Evolutionary conservation across 208 protist genomes (phyloP), one percentile per base, ranked within the genome.

Genomic region (Trypanosoma lewisi): DNA sequence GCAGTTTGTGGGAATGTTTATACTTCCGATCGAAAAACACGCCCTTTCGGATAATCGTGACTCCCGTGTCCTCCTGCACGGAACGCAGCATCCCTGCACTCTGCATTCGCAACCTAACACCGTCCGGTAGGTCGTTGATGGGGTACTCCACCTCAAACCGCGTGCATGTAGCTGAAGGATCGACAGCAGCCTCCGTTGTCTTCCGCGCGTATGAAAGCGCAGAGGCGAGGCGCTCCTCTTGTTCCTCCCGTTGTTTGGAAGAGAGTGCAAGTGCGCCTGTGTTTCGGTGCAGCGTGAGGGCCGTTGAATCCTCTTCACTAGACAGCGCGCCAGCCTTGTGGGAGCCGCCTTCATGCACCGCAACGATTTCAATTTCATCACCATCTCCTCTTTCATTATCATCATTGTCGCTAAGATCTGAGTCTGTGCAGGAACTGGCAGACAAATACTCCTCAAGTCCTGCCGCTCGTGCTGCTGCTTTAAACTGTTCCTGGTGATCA

Each of bases 81-180:
- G 69, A 58, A 39, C 82, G 76, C 47, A 95, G 72, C 25, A 91
- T 78, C 8, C 49, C 12, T 5, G 71, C 70, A 45, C 67, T 81
- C 77, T 93, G 85, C 70, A 95, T 63, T 34, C 77, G 68, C 17
- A 77, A 64, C 9, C 89, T 80, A 25, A 95, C 77, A 27, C 74
- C 53, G 31, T 81, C 73, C 16, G 85, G 83, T 19, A 92, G 57
- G 64, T 95, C 89, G 74, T 95, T 95, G 58, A 95, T 83, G 17
- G 70, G 55, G 56, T 87, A 92, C 72, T 95, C 84, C n/a, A 67
- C 70, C 63, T 88, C 80, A 63, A 95, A 95, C 27, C 89, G 85
- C 17, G 91, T 75, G 48, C 56, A 56, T 9, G 53, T 45, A n/a
- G 56, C 34, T n/a, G 76, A 71, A 31, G 78, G 72, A 12, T 67